Conservation (phyloP, 2,329 filamentous ascomycete genomes). For the Epichloe sibirici region DNA sequence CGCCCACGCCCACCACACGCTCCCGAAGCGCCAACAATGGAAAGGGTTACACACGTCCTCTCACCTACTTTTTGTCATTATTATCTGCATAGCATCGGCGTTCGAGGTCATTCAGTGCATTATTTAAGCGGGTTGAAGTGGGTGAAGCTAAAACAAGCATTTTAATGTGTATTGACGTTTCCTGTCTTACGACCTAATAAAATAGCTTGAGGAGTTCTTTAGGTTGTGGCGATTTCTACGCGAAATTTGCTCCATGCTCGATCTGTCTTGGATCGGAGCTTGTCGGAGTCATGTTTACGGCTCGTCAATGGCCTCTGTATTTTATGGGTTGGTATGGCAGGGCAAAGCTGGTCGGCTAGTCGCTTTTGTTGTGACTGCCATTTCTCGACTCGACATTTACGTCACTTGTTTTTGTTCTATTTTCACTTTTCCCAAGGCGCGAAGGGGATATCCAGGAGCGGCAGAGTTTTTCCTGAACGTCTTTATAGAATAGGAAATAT, state of each 20-base stretch:
- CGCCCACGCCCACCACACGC: no score
- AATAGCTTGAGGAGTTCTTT: not conserved
- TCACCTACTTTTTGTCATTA: not conserved
- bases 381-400: not conserved
- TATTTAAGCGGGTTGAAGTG: not conserved
- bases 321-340: not conserved
- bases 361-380: not conserved
- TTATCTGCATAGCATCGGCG: constrained; percentile 5
- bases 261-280: not conserved
- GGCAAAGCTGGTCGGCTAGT: not conserved
- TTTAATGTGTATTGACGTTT: not conserved
- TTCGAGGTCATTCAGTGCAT: not conserved
- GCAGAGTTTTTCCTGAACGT: not conserved
- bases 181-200: not conserved
- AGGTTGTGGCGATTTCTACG: not conserved
- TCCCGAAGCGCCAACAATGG: not conserved
- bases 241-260: not conserved
- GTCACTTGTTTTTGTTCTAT: not conserved
- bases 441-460: not conserved
- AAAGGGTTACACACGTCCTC: not conserved
- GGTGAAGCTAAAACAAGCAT: not conserved
- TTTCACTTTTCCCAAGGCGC: not conserved
- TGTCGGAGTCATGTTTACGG: not conserved
- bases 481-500: not conserved
- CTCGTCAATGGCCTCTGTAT: not conserved